Base-by-base conservation (phyloP, 305 asterid genomes). In the Fraxinus dipetala region DNA sequence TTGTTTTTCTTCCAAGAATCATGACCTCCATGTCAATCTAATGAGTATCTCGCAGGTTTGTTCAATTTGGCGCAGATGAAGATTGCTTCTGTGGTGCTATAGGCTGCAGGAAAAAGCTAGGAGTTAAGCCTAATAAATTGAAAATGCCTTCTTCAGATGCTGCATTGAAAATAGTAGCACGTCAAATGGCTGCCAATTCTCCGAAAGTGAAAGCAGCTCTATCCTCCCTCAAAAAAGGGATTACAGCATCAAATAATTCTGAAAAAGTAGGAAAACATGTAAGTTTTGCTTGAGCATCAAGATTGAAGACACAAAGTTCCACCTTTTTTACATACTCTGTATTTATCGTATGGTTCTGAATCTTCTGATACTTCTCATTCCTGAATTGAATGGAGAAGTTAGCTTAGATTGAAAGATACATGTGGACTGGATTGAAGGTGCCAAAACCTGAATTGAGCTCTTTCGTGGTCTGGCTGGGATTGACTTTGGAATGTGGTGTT, bases 31-130 rank as follows among this genome's bases (percentile, higher is more conserved):
- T 81, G 85, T 76, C 83, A 61, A 79, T 87, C 26, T 95, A 90
- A 95, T 91, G 86, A 87, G 82, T 84, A 28, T 84, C 63, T 51
- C 83, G 92, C 98, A 96, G 98, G 94, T 96, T 96, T 89, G 98
- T 96, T 88, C 99, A 96, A 86, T 96, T 96, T 89, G 99, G 99
- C 81, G 98, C 99, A 86, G 98, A 94, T 89, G 93, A 96, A 87
- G 94, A 92, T 88, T 94, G 99, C 87, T 87, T 91, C 84, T 94
- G 98, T 86, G 99, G 99, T 85, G 96, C 98, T 82, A 85, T 72
- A 43, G 88, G 89, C 81, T 94, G 99, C 85, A 88, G 97, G 82
- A 90, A 82, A 86, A 96, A 94, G 89, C 94, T 96, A 76, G 99
- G 99, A 61, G 94, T 90, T 61, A 96, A 90, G 85, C 94, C 96